These are phyloP conservation scores for Candida insectalens DNA, from an alignment of 805 yeast species.

Conservation along the genomic window DNA sequence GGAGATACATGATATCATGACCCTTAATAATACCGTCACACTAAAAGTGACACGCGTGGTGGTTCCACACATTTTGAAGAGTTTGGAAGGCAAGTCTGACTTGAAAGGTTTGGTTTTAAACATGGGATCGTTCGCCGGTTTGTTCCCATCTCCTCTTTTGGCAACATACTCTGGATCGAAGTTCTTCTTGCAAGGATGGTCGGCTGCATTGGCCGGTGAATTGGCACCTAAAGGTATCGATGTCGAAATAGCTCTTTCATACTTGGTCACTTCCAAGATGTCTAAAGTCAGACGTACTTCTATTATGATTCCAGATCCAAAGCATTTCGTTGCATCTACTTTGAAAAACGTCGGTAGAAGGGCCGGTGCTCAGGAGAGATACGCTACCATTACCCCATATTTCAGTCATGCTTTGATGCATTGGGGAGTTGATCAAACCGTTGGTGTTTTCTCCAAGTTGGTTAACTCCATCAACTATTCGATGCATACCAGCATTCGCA, in stretches of 20 bases:
- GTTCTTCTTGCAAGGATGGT: constrained; percentile 92
- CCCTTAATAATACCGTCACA: constrained; percentile 80
- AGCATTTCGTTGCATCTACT: constrained; percentile 64
- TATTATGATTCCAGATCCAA: constrained; percentile 70
- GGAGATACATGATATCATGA: constrained; percentile 73
- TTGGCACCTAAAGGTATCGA: constrained; percentile 61
- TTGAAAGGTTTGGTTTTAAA: constrained; percentile 73
- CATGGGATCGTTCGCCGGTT: constrained; percentile 96
- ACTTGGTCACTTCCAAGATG: constrained; percentile 91
- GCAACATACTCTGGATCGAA: constrained; percentile 96
- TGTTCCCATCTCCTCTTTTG: constrained; percentile 82
- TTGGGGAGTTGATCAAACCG: constrained; percentile 64
- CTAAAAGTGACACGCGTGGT: constrained; percentile 75
- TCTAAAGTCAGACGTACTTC: constrained; percentile 82
- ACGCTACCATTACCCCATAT: constrained; percentile 79
- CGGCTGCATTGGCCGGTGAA: constrained; percentile 81
- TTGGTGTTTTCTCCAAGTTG: constrained; percentile 70
- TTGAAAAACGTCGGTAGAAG: constrained; percentile 69
- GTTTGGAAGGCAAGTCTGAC: constrained; percentile 32
- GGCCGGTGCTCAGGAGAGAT: constrained; percentile 88
- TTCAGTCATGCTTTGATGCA: constrained; percentile 93
- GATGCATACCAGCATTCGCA: constrained; percentile 76
- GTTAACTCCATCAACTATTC: constrained; percentile 60
- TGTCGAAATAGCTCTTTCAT: constrained; percentile 77
- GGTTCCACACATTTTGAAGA: constrained; percentile 55